Percentiles rank a stretch among this genome's conserved stretches.
These are phyloP conservation scores for Geopyxis carbonaria DNA, from an alignment of 495 filamentous ascomycete genomes.

Conservation along the genomic window DNA sequence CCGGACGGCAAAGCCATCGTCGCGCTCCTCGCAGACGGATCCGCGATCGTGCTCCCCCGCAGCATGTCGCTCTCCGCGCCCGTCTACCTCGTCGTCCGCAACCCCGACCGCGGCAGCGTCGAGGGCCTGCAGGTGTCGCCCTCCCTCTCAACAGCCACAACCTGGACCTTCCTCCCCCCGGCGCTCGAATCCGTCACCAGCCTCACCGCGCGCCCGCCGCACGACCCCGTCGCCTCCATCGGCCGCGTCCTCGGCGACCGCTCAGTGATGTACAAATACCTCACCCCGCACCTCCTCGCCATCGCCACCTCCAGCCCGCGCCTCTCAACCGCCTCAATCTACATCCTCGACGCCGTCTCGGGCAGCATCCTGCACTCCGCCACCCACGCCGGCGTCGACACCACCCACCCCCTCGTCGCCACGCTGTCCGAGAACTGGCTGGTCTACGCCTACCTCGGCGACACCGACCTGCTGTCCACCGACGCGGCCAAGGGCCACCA, in stretches of 20 bases:
- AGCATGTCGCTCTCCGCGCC: constrained; percentile 5
- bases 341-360: constrained; percentile 74
- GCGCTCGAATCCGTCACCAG: constrained; percentile 47
- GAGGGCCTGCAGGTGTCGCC: constrained; percentile 40
- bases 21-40: constrained; percentile 13
- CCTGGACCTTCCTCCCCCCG: constrained; percentile 62
- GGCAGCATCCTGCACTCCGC: constrained; percentile 57
- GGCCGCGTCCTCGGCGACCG: constrained; percentile 83
- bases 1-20: constrained; percentile 19
- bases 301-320: constrained; percentile 46
- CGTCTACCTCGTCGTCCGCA: constrained; percentile 41
- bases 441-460: constrained; percentile 66
- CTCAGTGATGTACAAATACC: constrained; percentile 89
- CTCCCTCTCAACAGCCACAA: constrained; percentile 33
- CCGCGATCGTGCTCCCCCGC: constrained; percentile 13
- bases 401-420: constrained; percentile 53
- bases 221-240: constrained; percentile 87
- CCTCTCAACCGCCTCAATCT: constrained; percentile 44
- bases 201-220: constrained; percentile 47
- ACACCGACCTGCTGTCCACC: constrained; percentile 30
- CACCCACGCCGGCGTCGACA: constrained; percentile 57
- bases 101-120: constrained; percentile 36
- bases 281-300: constrained; percentile 73
- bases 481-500: constrained; percentile 66
- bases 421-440: constrained; percentile 90